phyloP scores from a whole-genome alignment of 345 rosid genomes.

The Citrus sinensis region DVS_A1.0 CM039166.1:23902001-23902500 shows the following conservation, averaged over 20 bases:
- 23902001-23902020: slow-evolving; percentile 48
- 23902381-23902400: background rate
- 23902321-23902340: slow-evolving; percentile 49
- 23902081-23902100: background rate
- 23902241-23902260: slow-evolving; percentile 30
- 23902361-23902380: slow-evolving; percentile 56
- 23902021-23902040: slow-evolving; percentile 50
- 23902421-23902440: background rate
- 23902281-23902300: slow-evolving; percentile 35
- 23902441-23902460: background rate
- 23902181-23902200: slow-evolving; percentile 42
- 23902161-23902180: slow-evolving; percentile 36
- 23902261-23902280: slow-evolving; percentile 33
- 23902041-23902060: slow-evolving; percentile 49
- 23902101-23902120: background rate
- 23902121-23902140: background rate
- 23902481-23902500: slow-evolving; percentile 59
- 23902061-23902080: slow-evolving; percentile 42
- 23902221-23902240: slow-evolving; percentile 43
- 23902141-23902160: slow-evolving; percentile 10
- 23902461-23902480: slow-evolving; percentile 13
- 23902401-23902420: background rate
- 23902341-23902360: slow-evolving; percentile 68
- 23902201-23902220: slow-evolving; percentile 51
- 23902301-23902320: slow-evolving; percentile 38